Evolutionary conservation across 1,284 basidiomycete species (phyloP), one percentile per base, ranked within the genome.

Genomic region (Sparassis latifolia): DNA sequence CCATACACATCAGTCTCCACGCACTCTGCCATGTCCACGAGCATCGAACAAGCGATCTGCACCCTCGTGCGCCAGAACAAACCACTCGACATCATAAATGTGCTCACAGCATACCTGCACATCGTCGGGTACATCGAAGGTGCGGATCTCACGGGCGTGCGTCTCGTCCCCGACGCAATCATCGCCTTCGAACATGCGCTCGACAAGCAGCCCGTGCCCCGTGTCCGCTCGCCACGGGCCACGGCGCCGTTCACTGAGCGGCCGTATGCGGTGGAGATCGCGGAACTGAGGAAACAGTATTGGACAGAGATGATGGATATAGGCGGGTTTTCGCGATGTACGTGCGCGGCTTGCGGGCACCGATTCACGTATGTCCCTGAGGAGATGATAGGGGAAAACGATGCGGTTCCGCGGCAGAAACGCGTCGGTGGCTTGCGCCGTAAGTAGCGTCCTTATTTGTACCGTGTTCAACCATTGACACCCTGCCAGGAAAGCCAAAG

Each of bases 131-230:
- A 52, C 44, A 40, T 35, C 10, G 20, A 20, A 20, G 33, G 37
- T 2, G 50, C 47, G 1, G 67, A 70, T 45, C 44, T 49, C 46
- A 31, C 45, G 48, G 48, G 42, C 41, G 38, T 42, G 12, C 29
- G 37, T 38, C 46, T 53, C 42, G 37, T 51, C 29, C 46, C 53
- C 33, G 58, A 56, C 49, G 57, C 62, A n/a, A 45, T 62, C 32
- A 39, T 52, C 44, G 54, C 59, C 12, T 61, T 62, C 55, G 59
- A 62, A 40, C 60, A 58, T 47, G 60, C 60, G 12, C 55, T 62
- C 29, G 60, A 62, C 49, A 62, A 62, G 47, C 51, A 58, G 48
- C 60, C 60, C 9, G 20, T 20, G 20, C 20, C 20, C 20, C 20
- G 20, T 20, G 20, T 20, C 20, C 20, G 20, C 20, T 20, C 20